phyloP scores from a whole-genome alignment of 768 basidiomycete genomes.

The Tephrocybe sp. region DNA sequence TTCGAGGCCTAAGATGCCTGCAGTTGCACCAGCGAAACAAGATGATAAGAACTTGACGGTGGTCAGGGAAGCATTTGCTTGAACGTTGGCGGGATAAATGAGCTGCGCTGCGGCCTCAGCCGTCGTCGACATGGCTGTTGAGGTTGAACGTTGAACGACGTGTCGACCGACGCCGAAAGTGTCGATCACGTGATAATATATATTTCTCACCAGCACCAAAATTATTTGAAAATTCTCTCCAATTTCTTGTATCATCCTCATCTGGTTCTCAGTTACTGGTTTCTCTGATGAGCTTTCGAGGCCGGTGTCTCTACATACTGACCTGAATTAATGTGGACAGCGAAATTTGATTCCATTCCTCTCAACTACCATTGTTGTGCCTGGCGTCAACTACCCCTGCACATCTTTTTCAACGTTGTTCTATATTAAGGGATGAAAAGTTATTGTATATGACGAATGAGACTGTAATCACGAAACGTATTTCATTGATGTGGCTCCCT shows the following conservation, averaged over 20 bases:
- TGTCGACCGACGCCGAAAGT: constrained; percentile 9
- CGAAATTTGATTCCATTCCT: no score
- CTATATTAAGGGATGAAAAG: no score
- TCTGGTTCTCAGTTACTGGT: no score
- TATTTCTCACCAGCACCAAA: neutral
- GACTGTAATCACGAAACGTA: no score
- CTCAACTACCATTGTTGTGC: no score
- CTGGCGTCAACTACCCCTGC: no score
- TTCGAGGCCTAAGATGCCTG: constrained; percentile 87
- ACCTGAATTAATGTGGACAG: neutral
- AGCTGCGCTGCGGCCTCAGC: constrained; percentile 56
- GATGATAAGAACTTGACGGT: constrained; percentile 80
- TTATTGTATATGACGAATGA: no score
- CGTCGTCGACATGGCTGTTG: constrained; percentile 44
- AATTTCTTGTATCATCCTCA: no score
- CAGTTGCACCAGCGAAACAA: constrained; percentile 84
- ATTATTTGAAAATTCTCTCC: no score
- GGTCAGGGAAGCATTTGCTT: constrained; percentile 58
- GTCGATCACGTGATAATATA: constrained; percentile 12
- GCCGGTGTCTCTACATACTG: no score
- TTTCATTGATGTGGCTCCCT: no score
- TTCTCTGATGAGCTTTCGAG: neutral
- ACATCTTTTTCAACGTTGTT: no score
- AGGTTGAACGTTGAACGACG: neutral
- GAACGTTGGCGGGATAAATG: constrained; percentile 66